phyloP scores from a whole-genome alignment of 768 basidiomycete genomes.

The Pisolithus microcarpus region DNA sequence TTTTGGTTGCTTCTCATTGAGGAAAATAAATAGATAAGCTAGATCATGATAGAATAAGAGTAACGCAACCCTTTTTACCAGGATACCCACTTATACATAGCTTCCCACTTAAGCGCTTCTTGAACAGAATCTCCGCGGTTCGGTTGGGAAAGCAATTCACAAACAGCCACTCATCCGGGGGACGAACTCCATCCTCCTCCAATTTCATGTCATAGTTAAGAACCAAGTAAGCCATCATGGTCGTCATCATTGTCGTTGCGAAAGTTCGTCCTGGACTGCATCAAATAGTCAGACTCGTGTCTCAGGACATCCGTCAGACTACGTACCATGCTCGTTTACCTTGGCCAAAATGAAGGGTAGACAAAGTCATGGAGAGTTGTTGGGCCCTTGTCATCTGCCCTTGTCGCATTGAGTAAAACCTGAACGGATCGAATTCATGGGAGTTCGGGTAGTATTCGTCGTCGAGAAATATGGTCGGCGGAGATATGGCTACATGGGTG shows the following conservation, averaged over 20 bases:
- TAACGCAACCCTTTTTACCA: slow-evolving; percentile 7
- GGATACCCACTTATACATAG: slow-evolving; percentile 4
- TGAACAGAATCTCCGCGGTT: slow-evolving; percentile 32
- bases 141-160: slow-evolving; percentile 32
- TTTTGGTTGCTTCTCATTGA: too few species aligned
- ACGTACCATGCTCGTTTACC: slow-evolving; percentile 31
- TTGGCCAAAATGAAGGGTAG: slow-evolving; percentile 31
- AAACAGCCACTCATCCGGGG: slow-evolving; percentile 28
- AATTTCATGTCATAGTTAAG: slow-evolving; percentile 34
- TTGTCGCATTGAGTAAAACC: slow-evolving; percentile 29
- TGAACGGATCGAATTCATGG: slow-evolving; percentile 33
- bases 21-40: not conserved
- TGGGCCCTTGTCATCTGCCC: slow-evolving; percentile 21
- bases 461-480: slow-evolving; percentile 32
- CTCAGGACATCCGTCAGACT: not conserved
- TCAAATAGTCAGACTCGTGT: slow-evolving; percentile 1
- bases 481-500: slow-evolving; percentile 28
- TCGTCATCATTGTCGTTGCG: slow-evolving; percentile 33
- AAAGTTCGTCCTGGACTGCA: slow-evolving; percentile 39
- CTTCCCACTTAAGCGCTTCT: slow-evolving; percentile 16
- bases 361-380: slow-evolving; percentile 23
- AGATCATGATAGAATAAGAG: slow-evolving; percentile 7
- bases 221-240: slow-evolving; percentile 35
- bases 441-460: slow-evolving; percentile 38
- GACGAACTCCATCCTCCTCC: slow-evolving; percentile 28